Evolutionary conservation across 805 yeast species (phyloP).

Genomic region (Kuraishia floccosa): DNA sequence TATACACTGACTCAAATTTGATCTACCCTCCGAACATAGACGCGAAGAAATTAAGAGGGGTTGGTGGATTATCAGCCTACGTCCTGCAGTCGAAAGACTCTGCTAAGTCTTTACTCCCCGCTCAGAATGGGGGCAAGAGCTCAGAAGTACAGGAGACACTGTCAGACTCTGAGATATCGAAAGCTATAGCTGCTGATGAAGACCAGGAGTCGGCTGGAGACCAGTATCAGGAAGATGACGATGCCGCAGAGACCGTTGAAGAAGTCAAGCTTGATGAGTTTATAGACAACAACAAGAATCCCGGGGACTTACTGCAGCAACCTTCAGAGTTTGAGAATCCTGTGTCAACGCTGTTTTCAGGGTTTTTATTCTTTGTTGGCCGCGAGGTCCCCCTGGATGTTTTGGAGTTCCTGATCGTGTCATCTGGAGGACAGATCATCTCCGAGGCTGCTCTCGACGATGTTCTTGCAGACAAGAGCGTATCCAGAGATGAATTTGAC

Average conservation of each 20-base stretch:
- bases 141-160: conserved; percentile 22
- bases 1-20: conserved; percentile 77
- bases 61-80: conserved; percentile 83
- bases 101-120: conserved; percentile 26
- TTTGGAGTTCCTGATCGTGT: conserved; percentile 74
- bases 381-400: conserved; percentile 94
- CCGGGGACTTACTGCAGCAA: conserved; percentile 64
- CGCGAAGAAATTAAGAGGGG: conserved; percentile 59
- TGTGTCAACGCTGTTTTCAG: conserved; percentile 54
- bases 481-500: conserved; percentile 37
- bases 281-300: conserved; percentile 46
- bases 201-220: conserved; percentile 25
- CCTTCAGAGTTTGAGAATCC: conserved; percentile 52
- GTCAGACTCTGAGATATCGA: conserved; percentile 27
- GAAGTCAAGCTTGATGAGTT: conserved; percentile 59
- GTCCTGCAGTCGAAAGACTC: conserved; percentile 48
- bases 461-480: conserved; percentile 31
- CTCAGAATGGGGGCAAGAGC: conserved; percentile 11
- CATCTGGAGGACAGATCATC: conserved; percentile 78
- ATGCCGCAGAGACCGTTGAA: conserved; percentile 26
- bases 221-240: conserved; percentile 22
- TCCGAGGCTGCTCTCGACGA: conserved; percentile 87
- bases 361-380: conserved; percentile 77
- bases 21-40: conserved; percentile 88
- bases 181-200: conserved; percentile 46